Evolutionary conservation across 2,329 filamentous ascomycete species (phyloP).

Genomic region (Sphaerulina musiva): DNA sequence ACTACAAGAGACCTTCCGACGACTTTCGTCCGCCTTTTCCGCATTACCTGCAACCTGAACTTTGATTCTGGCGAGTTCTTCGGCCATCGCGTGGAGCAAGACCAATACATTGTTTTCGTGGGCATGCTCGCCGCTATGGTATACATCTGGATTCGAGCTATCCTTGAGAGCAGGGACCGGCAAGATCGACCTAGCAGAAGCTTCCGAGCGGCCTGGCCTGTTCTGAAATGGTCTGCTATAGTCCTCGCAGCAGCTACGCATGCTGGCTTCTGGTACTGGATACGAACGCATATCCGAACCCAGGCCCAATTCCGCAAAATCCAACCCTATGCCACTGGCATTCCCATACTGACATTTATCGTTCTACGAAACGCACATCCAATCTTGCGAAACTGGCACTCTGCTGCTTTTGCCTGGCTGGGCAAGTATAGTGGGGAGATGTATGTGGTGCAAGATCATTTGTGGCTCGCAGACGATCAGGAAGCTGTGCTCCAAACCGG

Average conservation of each 20-base stretch:
- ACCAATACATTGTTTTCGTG: slow-evolving; percentile 51
- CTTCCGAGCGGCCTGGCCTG: slow-evolving; percentile 21
- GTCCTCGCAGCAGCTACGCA: slow-evolving; percentile 1
- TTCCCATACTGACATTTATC: slow-evolving; percentile 50
- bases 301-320: slow-evolving; percentile 45
- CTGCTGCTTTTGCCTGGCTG: slow-evolving; percentile 47
- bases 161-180: slow-evolving; percentile 12
- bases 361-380: slow-evolving; percentile 47
- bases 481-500: slow-evolving; percentile 44
- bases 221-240: slow-evolving; percentile 14
- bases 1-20: slow-evolving; percentile 42
- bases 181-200: slow-evolving; percentile 3
- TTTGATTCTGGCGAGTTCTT: slow-evolving; percentile 46
- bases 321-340: slow-evolving; percentile 50
- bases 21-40: slow-evolving; percentile 35
- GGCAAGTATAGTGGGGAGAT: slow-evolving; percentile 54
- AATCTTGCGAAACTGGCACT: slow-evolving; percentile 40
- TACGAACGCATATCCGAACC: slow-evolving; percentile 24
- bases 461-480: slow-evolving; percentile 56
- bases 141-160: slow-evolving; percentile 30
- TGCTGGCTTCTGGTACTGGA: slow-evolving; percentile 33
- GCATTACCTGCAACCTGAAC: slow-evolving; percentile 42
- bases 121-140: slow-evolving; percentile 49
- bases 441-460: slow-evolving; percentile 55
- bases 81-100: slow-evolving; percentile 47